Conservation (phyloP, 78 protist genomes). For the Cyanophora paradoxa region DNA sequence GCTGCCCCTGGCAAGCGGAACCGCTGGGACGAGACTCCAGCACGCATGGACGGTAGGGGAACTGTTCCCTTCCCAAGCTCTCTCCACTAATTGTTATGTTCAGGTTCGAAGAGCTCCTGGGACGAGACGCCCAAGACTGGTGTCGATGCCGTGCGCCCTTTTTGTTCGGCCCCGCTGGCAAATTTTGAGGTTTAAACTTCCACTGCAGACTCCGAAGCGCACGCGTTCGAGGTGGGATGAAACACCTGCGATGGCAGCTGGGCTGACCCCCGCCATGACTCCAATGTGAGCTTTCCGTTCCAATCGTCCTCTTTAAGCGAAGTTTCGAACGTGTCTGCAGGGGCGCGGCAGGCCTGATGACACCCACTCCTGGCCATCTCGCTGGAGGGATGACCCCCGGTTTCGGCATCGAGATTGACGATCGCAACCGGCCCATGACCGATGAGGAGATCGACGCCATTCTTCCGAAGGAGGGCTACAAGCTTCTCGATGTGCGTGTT, state of each 20-base stretch:
- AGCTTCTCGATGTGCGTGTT: slow-evolving; percentile 35
- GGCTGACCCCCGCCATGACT: slow-evolving; percentile 1
- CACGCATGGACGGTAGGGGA: background rate
- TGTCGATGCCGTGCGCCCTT: background rate
- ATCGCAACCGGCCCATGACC: slow-evolving; percentile 81
- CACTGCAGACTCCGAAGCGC: background rate
- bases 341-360: too few species aligned
- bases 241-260: slow-evolving; percentile 34
- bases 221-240: slow-evolving; percentile 56
- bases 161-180: background rate
- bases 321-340: too few species aligned
- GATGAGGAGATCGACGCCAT: slow-evolving; percentile 92
- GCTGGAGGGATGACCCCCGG: background rate
- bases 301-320: too few species aligned
- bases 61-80: background rate
- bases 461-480: slow-evolving; percentile 88
- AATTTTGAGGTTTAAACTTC: background rate
- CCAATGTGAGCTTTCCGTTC: background rate
- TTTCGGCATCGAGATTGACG: slow-evolving; percentile 59
- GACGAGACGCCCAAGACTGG: slow-evolving; percentile 8
- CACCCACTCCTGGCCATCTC: background rate
- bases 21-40: slow-evolving; percentile 15
- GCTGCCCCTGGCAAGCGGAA: background rate
- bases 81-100: background rate
- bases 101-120: background rate